Base-by-base conservation (phyloP, 306 rosid genomes). In the Vicia villosa region DNA sequence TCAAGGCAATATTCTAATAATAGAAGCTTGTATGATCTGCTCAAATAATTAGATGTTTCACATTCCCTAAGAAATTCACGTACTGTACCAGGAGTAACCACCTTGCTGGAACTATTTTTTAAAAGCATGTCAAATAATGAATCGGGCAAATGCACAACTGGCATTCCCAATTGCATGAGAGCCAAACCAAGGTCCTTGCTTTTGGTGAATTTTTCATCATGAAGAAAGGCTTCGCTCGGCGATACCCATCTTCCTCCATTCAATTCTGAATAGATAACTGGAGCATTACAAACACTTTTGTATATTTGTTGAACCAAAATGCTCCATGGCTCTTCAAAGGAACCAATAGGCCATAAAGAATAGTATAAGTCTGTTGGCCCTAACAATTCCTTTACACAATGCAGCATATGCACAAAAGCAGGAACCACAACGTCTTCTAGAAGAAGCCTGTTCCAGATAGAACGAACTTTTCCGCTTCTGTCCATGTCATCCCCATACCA, bases 401-500 rank as follows among this genome's bases (percentile, higher is more conserved):
- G 88, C 62, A 93, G 88, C 83, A 93, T 77, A 76, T 86, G 83
- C 26, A 79, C 77, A 81, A 93, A 93, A 45, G 96, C 73, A 43
- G 98, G 91, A 61, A 96, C 96, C 60, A 85, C 95, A 68, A 84
- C 77, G 70, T 93, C 98, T 79, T 93, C 94, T 70, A 93, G 72
- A 83, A 93, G 96, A 73, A 93, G 92, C 80, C 82, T 90, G 84
- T 93, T 93, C 98, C 98, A 93, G 63, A 61, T 74, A 57, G 98
- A 90, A 74, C 98, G 98, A 80, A 93, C 87, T 79, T 84, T 93
- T 66, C 98, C 98, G 73, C 95, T 87, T 83, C 96, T 86, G 80
- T 93, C 98, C 98, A 93, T 93, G 90, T 93, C 98, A 85, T 79
- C 96, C 72, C 98, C 97, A 78, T 85, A 88, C 98, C 98, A 93